phyloP scores from a whole-genome alignment of 345 rosid genomes.

The Linum trigynum region DNA sequence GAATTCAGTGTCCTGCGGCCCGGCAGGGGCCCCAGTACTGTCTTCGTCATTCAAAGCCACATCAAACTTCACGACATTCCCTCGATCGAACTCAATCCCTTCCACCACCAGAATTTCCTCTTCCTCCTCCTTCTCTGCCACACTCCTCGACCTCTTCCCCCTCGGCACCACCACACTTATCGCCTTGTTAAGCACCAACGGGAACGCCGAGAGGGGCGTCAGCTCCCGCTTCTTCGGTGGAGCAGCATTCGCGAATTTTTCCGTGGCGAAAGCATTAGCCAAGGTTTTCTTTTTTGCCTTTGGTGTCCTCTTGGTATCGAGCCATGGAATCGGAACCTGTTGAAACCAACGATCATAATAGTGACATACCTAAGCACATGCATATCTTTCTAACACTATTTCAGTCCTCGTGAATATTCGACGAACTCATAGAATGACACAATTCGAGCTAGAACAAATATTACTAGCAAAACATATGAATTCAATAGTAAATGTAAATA shows the following conservation, averaged over 20 bases:
- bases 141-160: neutral
- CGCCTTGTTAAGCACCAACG: neutral
- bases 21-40: neutral
- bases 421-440: no score
- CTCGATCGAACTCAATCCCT: constrained; percentile 1
- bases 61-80: neutral
- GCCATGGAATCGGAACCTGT: neutral
- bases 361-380: no score
- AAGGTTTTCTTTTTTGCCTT: neutral
- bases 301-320: neutral
- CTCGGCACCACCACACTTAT: neutral
- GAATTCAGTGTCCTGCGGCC: neutral
- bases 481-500: no score
- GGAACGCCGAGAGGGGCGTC: neutral
- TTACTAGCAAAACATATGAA: no score
- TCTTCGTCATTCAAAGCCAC: neutral
- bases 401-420: no score
- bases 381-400: no score
- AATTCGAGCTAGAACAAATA: no score
- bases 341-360: no score
- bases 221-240: neutral
- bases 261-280: neutral
- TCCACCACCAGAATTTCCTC: constrained; percentile 5
- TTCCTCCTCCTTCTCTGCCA: neutral
- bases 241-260: neutral